Percentiles rank a stretch among this genome's conserved stretches.
phyloP scores from a whole-genome alignment of 495 filamentous ascomycete species.

The Penicillium paxilli region DNA sequence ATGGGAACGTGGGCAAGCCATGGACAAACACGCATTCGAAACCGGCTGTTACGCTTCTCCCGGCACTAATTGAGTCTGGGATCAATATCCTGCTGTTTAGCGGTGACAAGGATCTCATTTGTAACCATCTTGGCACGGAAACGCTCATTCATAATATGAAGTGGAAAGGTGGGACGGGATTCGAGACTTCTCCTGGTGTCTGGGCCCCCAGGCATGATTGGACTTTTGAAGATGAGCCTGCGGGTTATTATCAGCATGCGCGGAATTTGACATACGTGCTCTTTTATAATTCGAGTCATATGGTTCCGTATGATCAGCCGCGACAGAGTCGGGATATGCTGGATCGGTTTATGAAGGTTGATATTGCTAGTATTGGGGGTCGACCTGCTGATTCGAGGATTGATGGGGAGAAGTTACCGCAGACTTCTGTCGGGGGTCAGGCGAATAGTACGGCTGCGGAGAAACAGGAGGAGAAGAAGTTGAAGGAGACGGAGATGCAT shows the following conservation, averaged over 20 bases:
- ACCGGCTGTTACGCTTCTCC: conserved; percentile 74
- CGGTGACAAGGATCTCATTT: conserved; percentile 91
- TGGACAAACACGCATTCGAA: conserved; percentile 66
- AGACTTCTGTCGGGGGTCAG: conserved; percentile 86
- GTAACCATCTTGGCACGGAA: conserved; percentile 96
- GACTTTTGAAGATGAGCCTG: conserved; percentile 89
- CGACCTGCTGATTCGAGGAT: conserved; percentile 79
- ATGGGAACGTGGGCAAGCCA: conserved; percentile 70
- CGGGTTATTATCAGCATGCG: conserved; percentile 90
- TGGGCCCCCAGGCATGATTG: conserved; percentile 91
- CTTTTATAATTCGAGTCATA: conserved; percentile 94
- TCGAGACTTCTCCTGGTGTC: conserved; percentile 84
- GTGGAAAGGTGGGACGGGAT: conserved; percentile 88
- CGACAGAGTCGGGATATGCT: conserved; percentile 92
- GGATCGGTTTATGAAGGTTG: conserved; percentile 91
- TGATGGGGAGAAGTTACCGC: conserved; percentile 81
- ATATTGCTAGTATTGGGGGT: conserved; percentile 90
- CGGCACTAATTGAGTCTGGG: conserved; percentile 67
- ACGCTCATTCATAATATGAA: conserved; percentile 85
- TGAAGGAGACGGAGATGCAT: conserved; percentile 85
- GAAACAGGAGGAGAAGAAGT: conserved; percentile 69
- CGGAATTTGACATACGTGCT: conserved; percentile 93
- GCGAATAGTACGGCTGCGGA: conserved; percentile 75
- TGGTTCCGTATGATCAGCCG: conserved; percentile 94
- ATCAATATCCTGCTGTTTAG: conserved; percentile 85